Evolutionary conservation across 2,329 filamentous ascomycete species (phyloP).

Genomic region (Ophiostoma pallidulum): DNA sequence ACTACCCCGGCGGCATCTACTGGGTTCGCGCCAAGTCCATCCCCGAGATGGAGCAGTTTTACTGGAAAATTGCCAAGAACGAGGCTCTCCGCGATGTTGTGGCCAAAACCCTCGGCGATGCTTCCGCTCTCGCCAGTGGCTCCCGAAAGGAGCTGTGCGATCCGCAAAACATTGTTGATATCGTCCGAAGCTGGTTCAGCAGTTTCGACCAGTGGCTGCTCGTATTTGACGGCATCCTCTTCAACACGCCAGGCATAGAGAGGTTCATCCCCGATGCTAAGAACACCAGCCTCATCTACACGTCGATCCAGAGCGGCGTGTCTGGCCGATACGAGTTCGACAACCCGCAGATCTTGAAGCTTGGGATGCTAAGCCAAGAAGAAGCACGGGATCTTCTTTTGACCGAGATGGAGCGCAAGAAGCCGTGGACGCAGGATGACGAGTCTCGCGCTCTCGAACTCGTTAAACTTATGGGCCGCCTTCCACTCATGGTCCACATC

Average conservation of each 20-base stretch:
- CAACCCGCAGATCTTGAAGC: conserved; percentile 47
- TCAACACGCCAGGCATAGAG: conserved; percentile 46
- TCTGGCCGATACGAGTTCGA: conserved; percentile 47
- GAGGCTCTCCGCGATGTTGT: conserved; percentile 35
- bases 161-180: conserved; percentile 40
- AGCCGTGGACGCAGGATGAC: conserved; percentile 46
- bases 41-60: conserved; percentile 50
- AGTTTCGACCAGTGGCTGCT: conserved; percentile 55
- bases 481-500: conserved; percentile 60
- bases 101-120: conserved; percentile 28
- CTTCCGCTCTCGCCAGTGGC: not conserved
- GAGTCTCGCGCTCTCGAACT: conserved; percentile 48
- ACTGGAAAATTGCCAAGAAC: conserved; percentile 55
- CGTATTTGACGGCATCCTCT: conserved; percentile 57
- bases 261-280: conserved; percentile 55
- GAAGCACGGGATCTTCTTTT: conserved; percentile 54
- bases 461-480: conserved; percentile 52
- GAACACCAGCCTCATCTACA: conserved; percentile 58
- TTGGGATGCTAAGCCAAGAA: conserved; percentile 43
- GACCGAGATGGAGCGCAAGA: conserved; percentile 50
- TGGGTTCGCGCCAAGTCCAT: conserved; percentile 57
- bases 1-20: conserved; percentile 58
- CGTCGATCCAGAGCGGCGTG: conserved; percentile 51
- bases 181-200: conserved; percentile 54
- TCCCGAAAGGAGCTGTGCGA: conserved; percentile 23